Conservation (phyloP, 2,329 filamentous ascomycete genomes). For the Trichoderma sp. region DNA sequence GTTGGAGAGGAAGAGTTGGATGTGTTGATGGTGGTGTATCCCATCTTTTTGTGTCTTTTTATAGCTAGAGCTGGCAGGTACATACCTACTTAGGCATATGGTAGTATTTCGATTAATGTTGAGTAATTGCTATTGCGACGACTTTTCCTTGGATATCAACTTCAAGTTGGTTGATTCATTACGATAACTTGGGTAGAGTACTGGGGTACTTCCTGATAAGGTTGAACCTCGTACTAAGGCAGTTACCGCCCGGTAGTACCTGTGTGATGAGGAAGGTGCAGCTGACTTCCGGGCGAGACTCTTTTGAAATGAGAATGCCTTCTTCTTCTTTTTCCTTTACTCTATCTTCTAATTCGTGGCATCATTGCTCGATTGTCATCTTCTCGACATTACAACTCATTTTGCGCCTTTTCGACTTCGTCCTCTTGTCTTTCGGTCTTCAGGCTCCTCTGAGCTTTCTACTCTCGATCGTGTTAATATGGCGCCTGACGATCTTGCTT, state of each 20-base stretch:
- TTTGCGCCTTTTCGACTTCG: too few relatives aligned
- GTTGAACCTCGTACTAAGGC: neutral
- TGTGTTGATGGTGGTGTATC: neutral
- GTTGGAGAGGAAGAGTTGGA: neutral
- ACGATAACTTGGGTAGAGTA: neutral
- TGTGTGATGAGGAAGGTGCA: neutral
- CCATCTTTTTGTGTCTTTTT: neutral
- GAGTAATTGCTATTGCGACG: neutral
- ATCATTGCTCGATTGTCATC: neutral
- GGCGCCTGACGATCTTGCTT: conserved; percentile 22
- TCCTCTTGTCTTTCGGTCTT: neutral
- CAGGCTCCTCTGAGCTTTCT: neutral
- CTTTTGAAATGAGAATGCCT: neutral
- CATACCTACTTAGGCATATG: neutral
- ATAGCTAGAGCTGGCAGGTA: neutral
- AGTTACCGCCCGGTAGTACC: neutral
- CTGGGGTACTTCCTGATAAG: neutral
- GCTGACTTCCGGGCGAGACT: neutral
- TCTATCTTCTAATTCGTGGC: neutral
- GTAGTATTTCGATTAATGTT: neutral
- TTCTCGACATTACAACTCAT: neutral
- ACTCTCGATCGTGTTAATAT: conserved; percentile 18
- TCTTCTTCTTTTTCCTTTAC: neutral
- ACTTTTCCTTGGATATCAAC: neutral
- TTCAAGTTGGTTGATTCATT: neutral